Evolutionary conservation across 1,284 basidiomycete species (phyloP), one percentile per base, ranked within the genome.

Genomic region (Papiliotrema flavescens): DNA sequence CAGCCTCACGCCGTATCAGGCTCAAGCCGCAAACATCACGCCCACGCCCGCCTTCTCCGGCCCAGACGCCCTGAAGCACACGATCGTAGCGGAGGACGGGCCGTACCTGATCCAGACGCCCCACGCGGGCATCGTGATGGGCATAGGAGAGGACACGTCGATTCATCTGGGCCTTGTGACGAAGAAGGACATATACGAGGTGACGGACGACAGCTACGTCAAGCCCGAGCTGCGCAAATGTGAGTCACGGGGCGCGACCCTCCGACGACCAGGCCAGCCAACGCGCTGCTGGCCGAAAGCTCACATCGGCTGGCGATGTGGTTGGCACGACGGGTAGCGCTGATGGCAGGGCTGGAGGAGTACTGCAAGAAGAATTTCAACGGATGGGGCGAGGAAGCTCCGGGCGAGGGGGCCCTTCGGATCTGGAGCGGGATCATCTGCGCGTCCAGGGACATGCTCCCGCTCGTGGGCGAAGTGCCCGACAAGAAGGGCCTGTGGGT

Each of bases 381-480:
- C 5, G 59, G 47, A 22, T 67, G 66, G 66, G 61, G 61, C 2
- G 19, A 23, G 23, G 57, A 65, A 34, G 60, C 51, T 4, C 43
- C 53, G 15, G 66, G 66, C 26, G 66, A 67, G 56, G 66, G 66
- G 9, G 45, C 60, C 11, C 58, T 54, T 2, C 57, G 64, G 11
- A 51, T 50, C 4, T 67, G 66, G 66, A 52, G 60, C 19, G 66
- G 66, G 23, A 62, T 67, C 53, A 48, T 64, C 40, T 54, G 53
- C 14, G 23, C 41, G 13, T 57, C 58, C 28, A 60, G 52, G 49
- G 66, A 67, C 53, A 49, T 43, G 49, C 51, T 70, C 0, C 68
- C 66, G 2, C 49, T 70, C 13, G 62, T 68, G 15, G 68, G 68
- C 11, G 51, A 49, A 5, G 59, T 68, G 2, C 67, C 67, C 15